Evolutionary conservation across 768 basidiomycete genomes (phyloP).

Genomic region (Erythrobasidium yunnanense): DNA sequence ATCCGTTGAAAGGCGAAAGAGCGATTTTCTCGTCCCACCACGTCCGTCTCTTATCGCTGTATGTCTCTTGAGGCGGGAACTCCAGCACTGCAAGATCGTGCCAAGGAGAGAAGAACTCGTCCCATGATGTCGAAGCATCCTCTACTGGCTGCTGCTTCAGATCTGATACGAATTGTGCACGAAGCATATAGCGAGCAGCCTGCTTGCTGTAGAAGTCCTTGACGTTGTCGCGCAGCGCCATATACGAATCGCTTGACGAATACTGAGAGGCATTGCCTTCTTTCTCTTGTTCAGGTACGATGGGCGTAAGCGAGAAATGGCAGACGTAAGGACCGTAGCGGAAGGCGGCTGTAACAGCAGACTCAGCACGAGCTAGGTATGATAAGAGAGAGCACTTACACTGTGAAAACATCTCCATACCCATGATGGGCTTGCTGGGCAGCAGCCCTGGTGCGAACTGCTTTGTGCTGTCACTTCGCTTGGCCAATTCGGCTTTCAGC

Average conservation of each 20-base stretch:
- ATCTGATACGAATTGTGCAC: constrained; percentile 26
- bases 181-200: constrained; percentile 3
- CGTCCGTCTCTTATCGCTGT: not conserved
- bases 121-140: constrained; percentile 23
- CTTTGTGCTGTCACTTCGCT: constrained; percentile 15
- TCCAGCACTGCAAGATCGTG: constrained; percentile 21
- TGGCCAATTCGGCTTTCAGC: not conserved
- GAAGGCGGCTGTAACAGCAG: constrained; percentile 21
- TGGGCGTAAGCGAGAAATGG: constrained; percentile 23
- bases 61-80: constrained; percentile 13
- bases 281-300: not conserved
- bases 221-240: constrained; percentile 1
- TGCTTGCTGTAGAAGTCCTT: not conserved
- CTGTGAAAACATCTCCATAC: constrained; percentile 26
- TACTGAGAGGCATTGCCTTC: not conserved
- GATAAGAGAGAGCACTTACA: constrained; percentile 1
- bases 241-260: constrained; percentile 9
- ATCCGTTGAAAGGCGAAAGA: constrained; percentile 27
- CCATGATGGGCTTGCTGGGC: constrained; percentile 17
- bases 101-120: constrained; percentile 24
- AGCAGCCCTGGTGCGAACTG: constrained; percentile 24
- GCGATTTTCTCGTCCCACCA: constrained; percentile 30
- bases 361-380: not conserved
- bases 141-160: constrained; percentile 12
- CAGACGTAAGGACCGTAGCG: constrained; percentile 22